Conservation (phyloP, 2,329 filamentous ascomycete genomes). For the Colletotrichum caudatum region DNA sequence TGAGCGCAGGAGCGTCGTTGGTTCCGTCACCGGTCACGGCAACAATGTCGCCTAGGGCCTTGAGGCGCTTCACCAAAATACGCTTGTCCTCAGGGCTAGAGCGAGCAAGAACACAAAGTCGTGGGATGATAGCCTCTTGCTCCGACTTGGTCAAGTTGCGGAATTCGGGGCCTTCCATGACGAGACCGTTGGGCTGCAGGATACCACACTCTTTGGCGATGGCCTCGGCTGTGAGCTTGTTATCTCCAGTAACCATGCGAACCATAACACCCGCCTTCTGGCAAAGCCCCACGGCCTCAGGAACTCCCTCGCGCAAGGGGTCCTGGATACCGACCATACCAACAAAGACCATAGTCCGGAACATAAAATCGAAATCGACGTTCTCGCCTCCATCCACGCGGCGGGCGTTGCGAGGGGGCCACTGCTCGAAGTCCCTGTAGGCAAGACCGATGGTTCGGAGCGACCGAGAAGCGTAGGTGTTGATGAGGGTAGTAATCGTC, state of each 20-base stretch:
- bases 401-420: conserved; percentile 78
- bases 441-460: conserved; percentile 87
- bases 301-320: conserved; percentile 80
- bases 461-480: conserved; percentile 81
- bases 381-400: conserved; percentile 66
- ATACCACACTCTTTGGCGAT: conserved; percentile 86
- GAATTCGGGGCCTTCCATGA: conserved; percentile 85
- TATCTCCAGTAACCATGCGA: conserved; percentile 89
- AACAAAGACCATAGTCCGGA: conserved; percentile 75
- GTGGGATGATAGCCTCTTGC: conserved; percentile 75
- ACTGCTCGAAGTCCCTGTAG: conserved; percentile 85
- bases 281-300: conserved; percentile 77
- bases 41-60: conserved; percentile 80
- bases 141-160: conserved; percentile 75
- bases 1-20: conserved; percentile 85
- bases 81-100: conserved; percentile 84
- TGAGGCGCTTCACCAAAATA: conserved; percentile 77
- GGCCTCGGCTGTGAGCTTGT: conserved; percentile 81
- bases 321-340: conserved; percentile 85
- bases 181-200: conserved; percentile 72
- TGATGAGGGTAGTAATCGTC: conserved; percentile 75
- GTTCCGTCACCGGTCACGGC: conserved; percentile 87
- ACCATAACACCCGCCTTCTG: conserved; percentile 83
- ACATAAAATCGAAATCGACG: conserved; percentile 75
- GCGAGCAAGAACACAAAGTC: conserved; percentile 77